Percentiles rank a stretch among this genome's conserved stretches.
phyloP scores from a whole-genome alignment of 2,329 filamentous ascomycete genomes.

The Cladorrhinum sp. region DNA sequence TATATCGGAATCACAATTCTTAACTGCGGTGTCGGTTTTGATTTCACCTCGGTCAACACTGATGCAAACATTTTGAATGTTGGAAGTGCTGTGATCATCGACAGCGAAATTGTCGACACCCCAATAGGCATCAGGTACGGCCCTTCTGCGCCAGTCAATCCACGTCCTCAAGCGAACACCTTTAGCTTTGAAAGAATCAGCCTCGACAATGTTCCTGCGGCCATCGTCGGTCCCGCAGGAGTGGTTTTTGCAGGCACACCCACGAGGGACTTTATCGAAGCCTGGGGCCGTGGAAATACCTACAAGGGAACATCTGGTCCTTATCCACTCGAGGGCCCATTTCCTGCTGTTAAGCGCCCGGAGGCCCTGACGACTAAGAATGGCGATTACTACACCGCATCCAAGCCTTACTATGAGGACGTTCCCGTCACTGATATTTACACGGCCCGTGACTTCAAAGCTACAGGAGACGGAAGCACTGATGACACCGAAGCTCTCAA shows the following conservation, averaged over 20 bases:
- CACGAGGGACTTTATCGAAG: conserved; percentile 43
- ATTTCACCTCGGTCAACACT: conserved; percentile 54
- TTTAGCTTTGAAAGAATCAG: conserved; percentile 48
- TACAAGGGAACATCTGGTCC: conserved; percentile 45
- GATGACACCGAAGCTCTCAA: conserved; percentile 75
- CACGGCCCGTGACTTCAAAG: conserved; percentile 65
- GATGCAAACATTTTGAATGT: conserved; percentile 52
- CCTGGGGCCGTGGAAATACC: conserved; percentile 64
- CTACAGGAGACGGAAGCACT: conserved; percentile 68
- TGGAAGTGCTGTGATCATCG: conserved; percentile 70
- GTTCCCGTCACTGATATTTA: conserved; percentile 59
- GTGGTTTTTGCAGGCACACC: conserved; percentile 51
- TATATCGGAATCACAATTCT: conserved; percentile 65
- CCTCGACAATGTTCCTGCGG: conserved; percentile 39
- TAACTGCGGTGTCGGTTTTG: conserved; percentile 63
- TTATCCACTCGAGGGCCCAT: conserved; percentile 44
- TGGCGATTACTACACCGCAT: conserved; percentile 63
- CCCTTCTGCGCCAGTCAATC: conserved; percentile 24
- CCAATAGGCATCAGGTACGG: conserved; percentile 59
- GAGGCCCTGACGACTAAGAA: conserved; percentile 46
- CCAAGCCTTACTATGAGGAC: conserved; percentile 72
- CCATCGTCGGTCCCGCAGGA: conserved; percentile 44
- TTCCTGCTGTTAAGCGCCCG: conserved; percentile 49
- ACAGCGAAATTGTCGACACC: conserved; percentile 68
- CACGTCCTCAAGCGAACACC: conserved; percentile 38